Conservation (phyloP, 495 filamentous ascomycete species). For the Barbatosphaeria neglecta region DNA sequence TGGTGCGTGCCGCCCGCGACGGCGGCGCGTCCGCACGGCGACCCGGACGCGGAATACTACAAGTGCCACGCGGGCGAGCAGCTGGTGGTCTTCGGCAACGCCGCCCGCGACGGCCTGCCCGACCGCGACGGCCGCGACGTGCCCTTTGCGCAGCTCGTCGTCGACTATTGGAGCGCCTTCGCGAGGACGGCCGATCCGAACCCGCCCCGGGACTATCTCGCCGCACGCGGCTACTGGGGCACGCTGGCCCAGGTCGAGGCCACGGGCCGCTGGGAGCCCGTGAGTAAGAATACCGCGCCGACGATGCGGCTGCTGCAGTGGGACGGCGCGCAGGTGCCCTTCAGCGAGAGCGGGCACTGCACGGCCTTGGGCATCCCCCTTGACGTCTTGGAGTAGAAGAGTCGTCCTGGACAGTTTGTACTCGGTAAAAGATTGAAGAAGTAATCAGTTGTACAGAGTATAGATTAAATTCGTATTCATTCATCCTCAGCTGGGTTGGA, state of each 20-base stretch:
- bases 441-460: no score
- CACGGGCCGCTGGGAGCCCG: slow-evolving; percentile 11
- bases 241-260: slow-evolving; percentile 11
- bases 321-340: slow-evolving; percentile 11
- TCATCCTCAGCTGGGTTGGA: no score
- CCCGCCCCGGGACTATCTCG: slow-evolving; percentile 6
- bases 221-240: slow-evolving; percentile 7
- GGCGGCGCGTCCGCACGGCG: slow-evolving; percentile 15
- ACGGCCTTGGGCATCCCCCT: slow-evolving; percentile 8
- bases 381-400: slow-evolving; percentile 8
- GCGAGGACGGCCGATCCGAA: slow-evolving; percentile 16
- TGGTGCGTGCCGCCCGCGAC: slow-evolving; percentile 23
- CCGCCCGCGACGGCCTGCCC: slow-evolving; percentile 10
- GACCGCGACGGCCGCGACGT: slow-evolving; percentile 16
- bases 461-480: no score
- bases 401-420: no score
- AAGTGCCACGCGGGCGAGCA: slow-evolving; percentile 41
- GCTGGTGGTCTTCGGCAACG: slow-evolving; percentile 25
- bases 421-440: no score
- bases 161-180: slow-evolving; percentile 18
- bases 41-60: slow-evolving; percentile 27
- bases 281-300: slow-evolving; percentile 3
- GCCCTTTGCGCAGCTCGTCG: slow-evolving; percentile 12
- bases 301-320: slow-evolving; percentile 17
- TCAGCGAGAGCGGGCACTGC: slow-evolving; percentile 11